phyloP scores from a whole-genome alignment of 148 eudicot genomes.

The Euryodendron excelsum region DNA sequence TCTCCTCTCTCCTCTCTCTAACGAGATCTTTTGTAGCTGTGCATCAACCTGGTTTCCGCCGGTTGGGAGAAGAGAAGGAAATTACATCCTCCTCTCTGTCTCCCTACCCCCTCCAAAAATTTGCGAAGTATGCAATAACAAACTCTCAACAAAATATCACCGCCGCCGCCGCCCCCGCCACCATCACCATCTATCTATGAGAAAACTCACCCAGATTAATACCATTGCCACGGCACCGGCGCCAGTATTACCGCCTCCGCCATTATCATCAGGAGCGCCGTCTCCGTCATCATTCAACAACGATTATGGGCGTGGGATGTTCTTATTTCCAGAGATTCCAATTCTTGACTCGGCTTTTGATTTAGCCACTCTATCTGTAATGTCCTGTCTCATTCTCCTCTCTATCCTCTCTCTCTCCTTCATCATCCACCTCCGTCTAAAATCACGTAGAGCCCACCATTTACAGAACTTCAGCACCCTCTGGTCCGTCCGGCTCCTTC shows the following conservation, averaged over 20 bases:
- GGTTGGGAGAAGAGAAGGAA: conserved; percentile 34
- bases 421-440: conserved; percentile 44
- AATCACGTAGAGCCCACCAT: conserved; percentile 33
- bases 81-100: neutral
- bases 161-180: neutral
- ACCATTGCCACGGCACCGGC: conserved; percentile 6
- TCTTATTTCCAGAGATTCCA: conserved; percentile 15
- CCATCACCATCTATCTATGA: conserved; percentile 16
- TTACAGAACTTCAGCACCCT: conserved; percentile 47
- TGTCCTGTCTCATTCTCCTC: conserved; percentile 38
- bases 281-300: neutral
- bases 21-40: neutral
- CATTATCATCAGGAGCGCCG: no score
- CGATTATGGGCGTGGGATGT: neutral
- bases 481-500: conserved; percentile 53
- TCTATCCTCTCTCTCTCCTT: conserved; percentile 43
- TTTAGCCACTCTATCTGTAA: conserved; percentile 26
- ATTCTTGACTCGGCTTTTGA: conserved; percentile 35
- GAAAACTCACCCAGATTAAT: conserved; percentile 8
- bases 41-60: conserved; percentile 8
- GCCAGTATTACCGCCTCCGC: neutral
- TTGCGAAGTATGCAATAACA: neutral
- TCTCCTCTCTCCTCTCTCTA: neutral
- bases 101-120: neutral
- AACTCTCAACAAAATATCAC: neutral